Evolutionary conservation across 495 filamentous ascomycete species (phyloP).

Genomic region (Penicillium bovifimosum): DNA sequence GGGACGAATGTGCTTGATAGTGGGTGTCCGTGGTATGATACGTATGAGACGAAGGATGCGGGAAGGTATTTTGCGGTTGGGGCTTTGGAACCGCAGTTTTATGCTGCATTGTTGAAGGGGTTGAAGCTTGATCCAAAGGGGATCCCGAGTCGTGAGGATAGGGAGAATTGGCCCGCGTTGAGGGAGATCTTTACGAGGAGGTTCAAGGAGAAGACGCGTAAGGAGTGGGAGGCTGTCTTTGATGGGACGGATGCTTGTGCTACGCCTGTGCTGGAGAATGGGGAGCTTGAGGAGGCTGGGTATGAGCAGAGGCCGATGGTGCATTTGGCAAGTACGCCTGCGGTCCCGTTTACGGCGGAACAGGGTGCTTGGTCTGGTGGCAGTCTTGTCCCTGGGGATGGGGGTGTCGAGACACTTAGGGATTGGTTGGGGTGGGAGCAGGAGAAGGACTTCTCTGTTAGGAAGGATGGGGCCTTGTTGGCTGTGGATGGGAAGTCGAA

Average conservation of each 20-base stretch:
- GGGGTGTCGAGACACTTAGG: constrained; percentile 62
- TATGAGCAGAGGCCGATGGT: constrained; percentile 76
- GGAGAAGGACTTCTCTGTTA: constrained; percentile 62
- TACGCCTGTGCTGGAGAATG: constrained; percentile 73
- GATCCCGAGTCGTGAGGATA: constrained; percentile 52
- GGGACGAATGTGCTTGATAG: constrained; percentile 78
- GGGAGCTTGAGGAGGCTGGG: constrained; percentile 59
- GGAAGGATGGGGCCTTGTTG: constrained; percentile 45
- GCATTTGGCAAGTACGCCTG: constrained; percentile 60
- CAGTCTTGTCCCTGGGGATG: constrained; percentile 58
- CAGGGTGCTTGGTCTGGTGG: constrained; percentile 61
- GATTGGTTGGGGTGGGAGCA: constrained; percentile 75
- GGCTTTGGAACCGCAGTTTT: constrained; percentile 85
- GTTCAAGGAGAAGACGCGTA: constrained; percentile 69
- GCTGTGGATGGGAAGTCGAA: neutral
- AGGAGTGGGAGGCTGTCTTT: constrained; percentile 81
- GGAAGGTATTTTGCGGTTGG: constrained; percentile 85
- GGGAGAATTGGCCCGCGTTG: constrained; percentile 59
- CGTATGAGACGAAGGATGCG: constrained; percentile 75
- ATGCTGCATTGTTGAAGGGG: constrained; percentile 56
- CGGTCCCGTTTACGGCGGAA: constrained; percentile 48
- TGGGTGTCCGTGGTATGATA: constrained; percentile 82
- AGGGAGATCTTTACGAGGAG: constrained; percentile 50
- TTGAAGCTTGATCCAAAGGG: constrained; percentile 49
- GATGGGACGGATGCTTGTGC: constrained; percentile 89